Evolutionary conservation across 345 rosid genomes (phyloP), one percentile per base, ranked within the genome.

Genomic region (Angophora floribunda): DNA sequence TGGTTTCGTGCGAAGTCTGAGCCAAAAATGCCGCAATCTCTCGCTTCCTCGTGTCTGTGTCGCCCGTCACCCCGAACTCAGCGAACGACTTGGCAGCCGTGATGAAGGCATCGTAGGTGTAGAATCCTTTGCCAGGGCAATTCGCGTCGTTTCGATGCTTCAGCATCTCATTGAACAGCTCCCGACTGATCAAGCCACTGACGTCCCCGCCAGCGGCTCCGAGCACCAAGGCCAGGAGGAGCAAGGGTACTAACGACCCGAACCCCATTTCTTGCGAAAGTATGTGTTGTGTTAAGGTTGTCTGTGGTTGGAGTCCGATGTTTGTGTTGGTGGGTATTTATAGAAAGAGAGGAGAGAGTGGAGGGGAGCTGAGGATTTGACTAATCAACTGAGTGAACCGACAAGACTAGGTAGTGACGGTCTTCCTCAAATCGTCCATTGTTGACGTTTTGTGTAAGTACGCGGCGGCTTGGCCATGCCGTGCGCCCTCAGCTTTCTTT

Each of bases 1-100:
- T 89, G 41, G 90, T 89, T 50, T 89, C 90, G 22, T 89, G 90
- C 10, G 90, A 89, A 41, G 90, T 89, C 26, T 89, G 90, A 45
- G 47, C 90, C 47, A 89, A 79, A 50, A 89, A 89, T 6, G 90
- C 90, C 0, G 90, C 90, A 21, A 89, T 89, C 90, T 89, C 90
- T 52, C 88, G 78, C 85, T 89, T 86, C 85, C 78, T 59, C 52
- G 90, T 89, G 85, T 52, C 79, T 4, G 52, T 28, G 55, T 89
- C 88, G 47, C 90, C 90, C 22, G 90, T 89, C 7, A 88, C 86
- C 28, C 86, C 90, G 30, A 89, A 89, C 16, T 88, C 79, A 4
- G 47, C 10, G 36, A 89, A 89, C 1, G 90, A 89, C 86, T 86
- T 89, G 1, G 86, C 86, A 22, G 90, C 90, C 2, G 90, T 9